Base-by-base conservation (phyloP, 2,329 filamentous ascomycete species). In the Byssochlamys sp. region DNA sequence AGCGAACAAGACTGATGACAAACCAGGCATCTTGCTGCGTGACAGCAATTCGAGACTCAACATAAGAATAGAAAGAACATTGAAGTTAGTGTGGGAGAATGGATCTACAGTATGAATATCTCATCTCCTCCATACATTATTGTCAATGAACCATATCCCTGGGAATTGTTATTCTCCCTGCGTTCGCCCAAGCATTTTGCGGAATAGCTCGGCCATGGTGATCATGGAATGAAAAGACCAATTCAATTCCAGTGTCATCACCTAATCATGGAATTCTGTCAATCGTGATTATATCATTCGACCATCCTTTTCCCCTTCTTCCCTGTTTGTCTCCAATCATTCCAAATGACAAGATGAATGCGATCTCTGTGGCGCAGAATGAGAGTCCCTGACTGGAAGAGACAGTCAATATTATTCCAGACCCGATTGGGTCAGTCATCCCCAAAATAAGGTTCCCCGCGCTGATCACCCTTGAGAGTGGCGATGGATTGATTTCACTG, bases 291-390 rank as follows among this genome's bases (percentile, higher is more conserved):
- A 12, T 5, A 14, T 39, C 19, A 39, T 14, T 5, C 4, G 12
- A 39, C 14, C 35, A n/a, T 6, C 39, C 19, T 45, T 45, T 24
- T 24, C 54, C 61, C 58, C 56, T 63, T n/a, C n/a, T n/a, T 6
- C 6, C 54, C 61, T 60, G 57, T 63, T 58, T 54, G 39, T 33
- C 29, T 39, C 39, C 55, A 53, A 48, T 52, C 55, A 52, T 60
- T 57, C 56, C 56, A 45, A 55, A 60, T 55, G 60, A 55, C 59
- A 50, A 62, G 53, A 55, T 56, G 52, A 60, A 58, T 60, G 45
- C 25, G 45, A 55, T 58, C 49, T 52, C 52, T 58, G 25, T 53
- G 11, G 11, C 39, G 39, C 39, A 45, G 19, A 45, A 45, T 45
- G 19, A 45, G n/a, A 24, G 39, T 45, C 19, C 39, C 39, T 45